Conservation (phyloP, 352 stramenopile genomes). For the Saprolegnia diclina region DNA sequence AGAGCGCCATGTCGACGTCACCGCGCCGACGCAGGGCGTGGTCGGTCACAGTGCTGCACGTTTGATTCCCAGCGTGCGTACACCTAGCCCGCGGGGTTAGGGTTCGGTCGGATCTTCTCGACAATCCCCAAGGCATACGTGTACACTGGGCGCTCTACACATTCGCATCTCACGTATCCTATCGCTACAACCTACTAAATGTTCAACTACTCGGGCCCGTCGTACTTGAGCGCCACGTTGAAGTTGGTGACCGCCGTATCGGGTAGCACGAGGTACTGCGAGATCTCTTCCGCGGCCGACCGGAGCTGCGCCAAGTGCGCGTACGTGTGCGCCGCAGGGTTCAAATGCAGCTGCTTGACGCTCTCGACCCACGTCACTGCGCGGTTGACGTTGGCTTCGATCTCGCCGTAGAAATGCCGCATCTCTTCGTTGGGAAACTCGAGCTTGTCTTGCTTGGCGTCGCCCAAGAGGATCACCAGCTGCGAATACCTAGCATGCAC, state of each 20-base stretch:
- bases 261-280: conserved; percentile 59
- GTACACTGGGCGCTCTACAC: too few relatives aligned
- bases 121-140: too few relatives aligned
- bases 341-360: conserved; percentile 44
- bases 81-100: too few relatives aligned
- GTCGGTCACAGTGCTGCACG: too few relatives aligned
- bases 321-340: conserved; percentile 54
- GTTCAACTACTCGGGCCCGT: neutral
- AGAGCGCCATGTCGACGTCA: too few relatives aligned
- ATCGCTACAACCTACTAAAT: too few relatives aligned
- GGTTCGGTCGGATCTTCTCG: too few relatives aligned
- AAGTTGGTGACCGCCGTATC: conserved; percentile 42
- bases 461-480: conserved; percentile 55
- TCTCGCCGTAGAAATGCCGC: conserved; percentile 60
- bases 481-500: conserved; percentile 43
- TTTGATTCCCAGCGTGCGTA: too few relatives aligned
- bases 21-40: too few relatives aligned
- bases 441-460: conserved; percentile 44
- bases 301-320: conserved; percentile 41
- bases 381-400: conserved; percentile 57
- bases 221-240: conserved; percentile 22
- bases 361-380: conserved; percentile 59
- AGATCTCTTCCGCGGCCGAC: conserved; percentile 46
- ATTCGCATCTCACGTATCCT: too few relatives aligned
- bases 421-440: conserved; percentile 62